These are phyloP conservation scores for Niveomyces coronatus DNA, from an alignment of 2,329 filamentous ascomycete genomes.

Conservation along the genomic window DNA sequence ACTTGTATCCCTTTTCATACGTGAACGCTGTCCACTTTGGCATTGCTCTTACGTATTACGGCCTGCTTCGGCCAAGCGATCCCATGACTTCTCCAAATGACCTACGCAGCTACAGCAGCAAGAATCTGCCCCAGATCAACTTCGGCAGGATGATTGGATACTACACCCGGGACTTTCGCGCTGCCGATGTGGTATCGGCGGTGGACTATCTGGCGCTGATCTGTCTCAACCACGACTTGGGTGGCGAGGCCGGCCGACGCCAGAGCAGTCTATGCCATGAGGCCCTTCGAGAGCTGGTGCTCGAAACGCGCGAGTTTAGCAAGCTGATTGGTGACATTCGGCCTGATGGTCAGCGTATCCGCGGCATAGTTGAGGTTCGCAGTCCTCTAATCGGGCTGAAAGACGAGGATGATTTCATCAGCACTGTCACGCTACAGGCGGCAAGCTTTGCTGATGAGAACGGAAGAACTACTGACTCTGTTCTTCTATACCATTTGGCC, in stretches of 20 bases:
- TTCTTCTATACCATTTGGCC: slow-evolving; percentile 87
- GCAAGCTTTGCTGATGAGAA: slow-evolving; percentile 91
- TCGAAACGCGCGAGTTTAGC: slow-evolving; percentile 96
- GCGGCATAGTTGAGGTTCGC: slow-evolving; percentile 79
- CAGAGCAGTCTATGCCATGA: slow-evolving; percentile 83
- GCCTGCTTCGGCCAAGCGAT: slow-evolving; percentile 77
- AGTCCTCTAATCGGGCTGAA: slow-evolving; percentile 69
- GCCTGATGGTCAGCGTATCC: slow-evolving; percentile 73
- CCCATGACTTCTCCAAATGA: slow-evolving; percentile 66
- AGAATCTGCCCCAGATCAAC: slow-evolving; percentile 72
- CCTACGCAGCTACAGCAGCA: slow-evolving; percentile 53
- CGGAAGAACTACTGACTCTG: slow-evolving; percentile 84
- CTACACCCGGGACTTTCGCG: slow-evolving; percentile 93
- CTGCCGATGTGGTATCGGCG: slow-evolving; percentile 77
- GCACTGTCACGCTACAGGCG: slow-evolving; percentile 85
- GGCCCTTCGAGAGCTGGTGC: slow-evolving; percentile 81
- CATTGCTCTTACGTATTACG: slow-evolving; percentile 80
- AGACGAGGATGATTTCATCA: slow-evolving; percentile 75
- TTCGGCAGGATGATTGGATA: slow-evolving; percentile 90
- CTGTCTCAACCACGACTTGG: slow-evolving; percentile 79
- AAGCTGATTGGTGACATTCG: slow-evolving; percentile 86
- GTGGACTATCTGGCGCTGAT: slow-evolving; percentile 90
- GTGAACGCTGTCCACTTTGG: slow-evolving; percentile 93
- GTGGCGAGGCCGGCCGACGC: slow-evolving; percentile 60
- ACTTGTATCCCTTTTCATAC: slow-evolving; percentile 84